phyloP scores from a whole-genome alignment of 1,139 yeast species.

The Scheffersomyces quercinus region DNA sequence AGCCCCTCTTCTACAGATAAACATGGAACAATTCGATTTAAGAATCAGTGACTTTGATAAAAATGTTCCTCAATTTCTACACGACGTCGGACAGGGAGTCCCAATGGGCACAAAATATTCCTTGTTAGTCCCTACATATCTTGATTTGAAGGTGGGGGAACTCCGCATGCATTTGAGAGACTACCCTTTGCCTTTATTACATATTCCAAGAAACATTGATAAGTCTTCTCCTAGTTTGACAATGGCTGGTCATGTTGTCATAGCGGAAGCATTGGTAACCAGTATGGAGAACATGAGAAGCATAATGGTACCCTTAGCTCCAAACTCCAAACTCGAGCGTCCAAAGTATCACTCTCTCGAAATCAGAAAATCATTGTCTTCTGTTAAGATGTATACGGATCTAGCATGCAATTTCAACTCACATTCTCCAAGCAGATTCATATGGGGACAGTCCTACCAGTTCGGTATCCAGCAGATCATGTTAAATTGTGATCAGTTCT shows the following conservation, averaged over 20 bases:
- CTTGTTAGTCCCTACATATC: conserved; percentile 61
- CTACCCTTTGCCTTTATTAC: conserved; percentile 63
- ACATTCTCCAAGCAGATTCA: conserved; percentile 60
- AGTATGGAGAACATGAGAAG: conserved; percentile 53
- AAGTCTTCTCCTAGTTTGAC: conserved; percentile 28
- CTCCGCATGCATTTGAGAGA: conserved; percentile 61
- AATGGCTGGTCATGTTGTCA: conserved; percentile 47
- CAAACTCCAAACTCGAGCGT: conserved; percentile 31
- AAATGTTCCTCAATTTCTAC: conserved; percentile 58
- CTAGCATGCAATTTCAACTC: conserved; percentile 58
- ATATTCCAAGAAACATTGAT: conserved; percentile 29
- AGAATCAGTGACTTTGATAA: conserved; percentile 57
- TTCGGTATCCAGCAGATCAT: conserved; percentile 84
- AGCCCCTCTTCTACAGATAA: conserved; percentile 66
- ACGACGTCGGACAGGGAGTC: conserved; percentile 78
- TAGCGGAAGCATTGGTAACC: conserved; percentile 46
- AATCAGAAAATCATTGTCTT: conserved; percentile 75
- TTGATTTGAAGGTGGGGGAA: conserved; percentile 51
- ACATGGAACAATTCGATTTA: conserved; percentile 59
- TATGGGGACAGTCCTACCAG: conserved; percentile 86
- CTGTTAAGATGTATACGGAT: conserved; percentile 72
- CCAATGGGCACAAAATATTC: conserved; percentile 73
- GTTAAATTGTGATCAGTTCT: conserved; percentile 78
- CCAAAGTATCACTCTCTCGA: conserved; percentile 53
- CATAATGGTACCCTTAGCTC: conserved; percentile 61